Evolutionary conservation across 176 grass and related monocot species (phyloP).

Genomic region (Zoysia pacifica): DNA sequence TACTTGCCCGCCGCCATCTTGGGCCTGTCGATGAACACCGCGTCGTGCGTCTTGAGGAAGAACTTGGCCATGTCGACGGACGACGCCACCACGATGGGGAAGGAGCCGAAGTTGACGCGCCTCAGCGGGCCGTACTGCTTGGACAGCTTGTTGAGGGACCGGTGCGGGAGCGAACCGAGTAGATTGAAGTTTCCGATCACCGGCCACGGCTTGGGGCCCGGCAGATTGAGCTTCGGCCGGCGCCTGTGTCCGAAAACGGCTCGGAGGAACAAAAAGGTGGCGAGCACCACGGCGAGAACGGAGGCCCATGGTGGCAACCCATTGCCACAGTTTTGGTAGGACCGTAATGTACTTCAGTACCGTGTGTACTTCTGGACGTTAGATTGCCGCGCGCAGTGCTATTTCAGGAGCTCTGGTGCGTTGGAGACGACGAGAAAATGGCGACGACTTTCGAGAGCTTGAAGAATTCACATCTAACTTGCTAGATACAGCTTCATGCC

Average conservation of each 20-base stretch:
- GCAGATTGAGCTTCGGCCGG: neutral
- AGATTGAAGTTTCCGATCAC: constrained; percentile 61
- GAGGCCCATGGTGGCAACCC: constrained; percentile 38
- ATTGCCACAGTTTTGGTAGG: neutral
- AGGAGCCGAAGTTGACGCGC: constrained; percentile 47
- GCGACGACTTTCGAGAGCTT: neutral
- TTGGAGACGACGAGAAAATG: no score
- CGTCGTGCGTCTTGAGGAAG: constrained; percentile 58
- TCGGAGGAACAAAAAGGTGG: neutral
- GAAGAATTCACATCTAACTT: neutral
- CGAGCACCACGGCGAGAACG: constrained; percentile 1
- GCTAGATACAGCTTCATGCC: neutral
- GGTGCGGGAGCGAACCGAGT: constrained; percentile 46
- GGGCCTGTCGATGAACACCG: constrained; percentile 43
- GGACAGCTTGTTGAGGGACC: constrained; percentile 48
- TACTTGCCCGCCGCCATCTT: constrained; percentile 40
- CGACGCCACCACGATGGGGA: constrained; percentile 42
- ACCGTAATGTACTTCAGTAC: no score
- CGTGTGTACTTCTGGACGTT: no score
- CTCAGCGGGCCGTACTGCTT: constrained; percentile 48
- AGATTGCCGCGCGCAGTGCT: no score
- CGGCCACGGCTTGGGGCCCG: constrained; percentile 50
- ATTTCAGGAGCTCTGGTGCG: no score
- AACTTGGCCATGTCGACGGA: constrained; percentile 47
- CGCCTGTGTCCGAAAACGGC: no score